phyloP scores from a whole-genome alignment of 2,329 filamentous ascomycete genomes.

The Aureobasidium uvarum region DNA sequence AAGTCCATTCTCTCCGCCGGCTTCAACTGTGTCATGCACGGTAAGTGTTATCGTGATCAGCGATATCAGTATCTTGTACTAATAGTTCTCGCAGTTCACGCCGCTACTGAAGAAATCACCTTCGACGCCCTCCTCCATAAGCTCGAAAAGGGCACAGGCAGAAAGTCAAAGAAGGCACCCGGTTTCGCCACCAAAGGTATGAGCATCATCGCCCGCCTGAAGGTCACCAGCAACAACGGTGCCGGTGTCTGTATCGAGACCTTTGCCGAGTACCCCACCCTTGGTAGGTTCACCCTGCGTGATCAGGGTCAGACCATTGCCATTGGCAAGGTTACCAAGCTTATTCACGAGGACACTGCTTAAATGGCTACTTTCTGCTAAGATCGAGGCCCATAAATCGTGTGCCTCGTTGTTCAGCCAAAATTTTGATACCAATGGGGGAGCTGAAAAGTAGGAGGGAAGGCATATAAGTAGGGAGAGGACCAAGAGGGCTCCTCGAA shows the following conservation, averaged over 20 bases:
- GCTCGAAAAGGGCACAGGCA: conserved; percentile 87
- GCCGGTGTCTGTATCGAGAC: conserved; percentile 88
- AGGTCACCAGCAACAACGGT: conserved; percentile 72
- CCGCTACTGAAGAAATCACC: conserved; percentile 95
- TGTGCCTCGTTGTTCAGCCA: neutral
- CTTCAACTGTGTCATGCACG: conserved; percentile 94
- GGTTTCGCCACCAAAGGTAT: conserved; percentile 80
- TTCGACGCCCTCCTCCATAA: conserved; percentile 87
- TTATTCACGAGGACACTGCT: conserved; percentile 54
- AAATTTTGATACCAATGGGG: neutral
- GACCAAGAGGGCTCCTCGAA: neutral
- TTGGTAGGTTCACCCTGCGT: conserved; percentile 80
- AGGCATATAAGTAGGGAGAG: neutral
- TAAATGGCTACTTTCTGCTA: neutral
- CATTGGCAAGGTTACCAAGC: conserved; percentile 97
- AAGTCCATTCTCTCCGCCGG: conserved; percentile 92
- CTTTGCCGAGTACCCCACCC: conserved; percentile 94
- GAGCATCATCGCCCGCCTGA: conserved; percentile 87
- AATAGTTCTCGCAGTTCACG: conserved; percentile 61
- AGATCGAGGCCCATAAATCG: neutral
- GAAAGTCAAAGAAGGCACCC: conserved; percentile 90
- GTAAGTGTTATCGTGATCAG: neutral
- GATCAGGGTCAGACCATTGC: conserved; percentile 93
- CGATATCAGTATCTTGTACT: neutral
- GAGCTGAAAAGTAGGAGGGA: neutral